Conservation (phyloP, 257 asterid genomes). For the Solanum corneliomulleri region DNA sequence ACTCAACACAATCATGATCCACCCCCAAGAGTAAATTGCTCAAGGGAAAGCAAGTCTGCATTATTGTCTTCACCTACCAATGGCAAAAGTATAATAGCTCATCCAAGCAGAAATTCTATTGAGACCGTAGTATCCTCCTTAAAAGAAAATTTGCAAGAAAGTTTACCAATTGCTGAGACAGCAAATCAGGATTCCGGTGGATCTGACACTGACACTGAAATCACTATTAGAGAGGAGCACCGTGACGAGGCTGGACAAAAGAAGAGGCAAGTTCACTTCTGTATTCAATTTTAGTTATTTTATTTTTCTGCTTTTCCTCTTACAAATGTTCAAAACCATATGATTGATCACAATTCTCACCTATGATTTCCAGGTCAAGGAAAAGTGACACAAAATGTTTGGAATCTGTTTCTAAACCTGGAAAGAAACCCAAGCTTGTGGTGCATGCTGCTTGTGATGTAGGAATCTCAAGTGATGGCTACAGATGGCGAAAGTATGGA, state of each 20-base stretch:
- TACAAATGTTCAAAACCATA: not conserved
- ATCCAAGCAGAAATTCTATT: conserved; percentile 4
- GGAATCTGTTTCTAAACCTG: conserved; percentile 40
- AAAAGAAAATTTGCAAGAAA: conserved; percentile 26
- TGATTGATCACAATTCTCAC: not conserved
- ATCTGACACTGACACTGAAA: conserved; percentile 48
- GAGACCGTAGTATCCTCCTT: conserved; percentile 34
- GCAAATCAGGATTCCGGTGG: conserved; percentile 41
- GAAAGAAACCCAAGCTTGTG: conserved; percentile 69
- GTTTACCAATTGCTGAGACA: conserved; percentile 17
- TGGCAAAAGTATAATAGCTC: conserved; percentile 20
- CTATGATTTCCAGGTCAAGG: conserved; percentile 46
- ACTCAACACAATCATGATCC: conserved; percentile 86
- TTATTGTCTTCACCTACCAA: conserved; percentile 20
- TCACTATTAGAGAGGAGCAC: conserved; percentile 31
- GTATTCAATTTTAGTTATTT: not conserved
- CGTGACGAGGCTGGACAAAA: conserved; percentile 42
- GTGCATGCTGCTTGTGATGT: conserved; percentile 85
- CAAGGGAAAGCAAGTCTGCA: conserved; percentile 29
- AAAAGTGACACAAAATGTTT: conserved; percentile 30
- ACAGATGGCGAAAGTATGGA: conserved; percentile 97
- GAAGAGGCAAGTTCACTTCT: conserved; percentile 34
- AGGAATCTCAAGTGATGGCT: conserved; percentile 91
- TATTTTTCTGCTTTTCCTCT: not conserved
- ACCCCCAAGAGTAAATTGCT: conserved; percentile 47